Evolutionary conservation across 1,284 basidiomycete species (phyloP), one percentile per base, ranked within the genome.

Genomic region (Malassezia psittaci): DNA sequence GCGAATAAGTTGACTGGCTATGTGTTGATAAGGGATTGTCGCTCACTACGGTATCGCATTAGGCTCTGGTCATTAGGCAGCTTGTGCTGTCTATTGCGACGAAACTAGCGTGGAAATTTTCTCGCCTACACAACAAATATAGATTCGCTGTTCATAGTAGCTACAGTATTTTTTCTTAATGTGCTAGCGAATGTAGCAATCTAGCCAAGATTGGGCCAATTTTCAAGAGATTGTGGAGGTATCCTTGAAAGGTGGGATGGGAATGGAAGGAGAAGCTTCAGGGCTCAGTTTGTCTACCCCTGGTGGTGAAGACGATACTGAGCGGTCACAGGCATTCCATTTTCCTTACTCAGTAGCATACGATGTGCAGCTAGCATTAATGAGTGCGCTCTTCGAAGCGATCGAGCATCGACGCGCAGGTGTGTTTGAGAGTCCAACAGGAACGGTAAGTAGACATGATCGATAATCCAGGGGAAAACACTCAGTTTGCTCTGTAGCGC

Each of bases 291-390:
- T 57, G 19, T 34, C 37, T 9, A 34, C 29, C 19, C 54, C 54
- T 9, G 43, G 42, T 5, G 34, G 39, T 19, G 29, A 36, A 3
- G 44, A 42, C 13, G 43, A 16, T 32, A 40, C 40, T 1, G 48
- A 13, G 24, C 50, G 41, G 18, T 52, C 57, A 8, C 52, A 38
- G 16, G 48, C 40, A n/a, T 74, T 69, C 37, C 37, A 48, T 18
- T 74, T 74, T 41, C 71, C 71, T 1, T 72, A 66, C 43, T 57
- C 66, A 1, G 19, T 60, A 44, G 91, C 91, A 0, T 96, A 98
- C 76, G 75, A 79, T 15, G 94, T 94, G 60, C 93, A 98, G 75
- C 78, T 82, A 1, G 83, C 88, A 38, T 81, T 96, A 35, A 96
- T 96, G 91, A 81, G 79, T 12, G 85, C 88, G 57, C 77, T 96